phyloP scores from a whole-genome alignment of 352 stramenopile genomes.

The Pythium rishiriense region DNA sequence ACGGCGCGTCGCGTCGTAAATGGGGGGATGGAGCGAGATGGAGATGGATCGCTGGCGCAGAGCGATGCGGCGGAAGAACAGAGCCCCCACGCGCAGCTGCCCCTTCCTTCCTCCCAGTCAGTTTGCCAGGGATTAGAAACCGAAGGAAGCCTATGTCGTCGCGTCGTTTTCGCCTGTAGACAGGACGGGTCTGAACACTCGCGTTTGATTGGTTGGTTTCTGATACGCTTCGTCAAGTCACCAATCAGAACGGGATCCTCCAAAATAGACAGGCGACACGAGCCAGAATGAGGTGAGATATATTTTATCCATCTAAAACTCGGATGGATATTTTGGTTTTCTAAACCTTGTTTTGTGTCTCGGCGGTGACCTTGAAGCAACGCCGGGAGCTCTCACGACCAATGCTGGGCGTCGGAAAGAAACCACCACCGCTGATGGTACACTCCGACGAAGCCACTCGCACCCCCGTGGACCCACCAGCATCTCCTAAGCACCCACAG shows the following conservation, averaged over 20 bases:
- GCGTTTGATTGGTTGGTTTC: not conserved
- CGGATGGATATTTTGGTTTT: constrained; percentile 13
- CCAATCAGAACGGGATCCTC: not conserved
- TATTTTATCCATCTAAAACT: constrained; percentile 1
- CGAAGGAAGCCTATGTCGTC: not conserved
- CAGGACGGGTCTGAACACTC: not conserved
- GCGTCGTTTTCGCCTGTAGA: not conserved
- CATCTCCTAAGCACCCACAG: no score
- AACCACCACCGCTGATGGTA: no score
- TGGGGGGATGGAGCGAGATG: not conserved
- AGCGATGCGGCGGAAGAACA: not conserved
- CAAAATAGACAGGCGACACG: not conserved
- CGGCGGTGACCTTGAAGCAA: not conserved
- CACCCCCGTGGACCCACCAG: no score
- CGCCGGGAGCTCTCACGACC: no score
- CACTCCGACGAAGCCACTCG: no score
- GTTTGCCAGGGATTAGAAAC: not conserved
- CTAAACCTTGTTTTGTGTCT: constrained; percentile 1
- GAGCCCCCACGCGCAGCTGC: not conserved
- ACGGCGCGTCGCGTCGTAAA: not conserved
- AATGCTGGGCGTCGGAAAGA: no score
- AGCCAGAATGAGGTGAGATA: constrained; percentile 5
- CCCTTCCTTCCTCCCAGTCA: not conserved
- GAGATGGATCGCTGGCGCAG: not conserved
- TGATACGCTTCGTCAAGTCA: not conserved